phyloP scores from a whole-genome alignment of 208 protist species.

The Leishmania amazonensis region DNA sequence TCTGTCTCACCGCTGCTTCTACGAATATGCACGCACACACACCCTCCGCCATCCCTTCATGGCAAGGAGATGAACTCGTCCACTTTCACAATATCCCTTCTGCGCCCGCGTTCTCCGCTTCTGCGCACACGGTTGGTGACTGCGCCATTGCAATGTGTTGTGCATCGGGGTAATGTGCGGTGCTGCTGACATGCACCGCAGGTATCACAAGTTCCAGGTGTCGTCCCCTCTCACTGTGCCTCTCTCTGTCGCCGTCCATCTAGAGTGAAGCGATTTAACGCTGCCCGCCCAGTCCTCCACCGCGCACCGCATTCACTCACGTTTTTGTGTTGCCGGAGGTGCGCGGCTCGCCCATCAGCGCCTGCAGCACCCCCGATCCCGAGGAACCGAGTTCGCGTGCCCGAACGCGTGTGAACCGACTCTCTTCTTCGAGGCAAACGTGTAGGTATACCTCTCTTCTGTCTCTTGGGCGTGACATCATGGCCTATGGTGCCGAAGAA shows the following conservation, averaged over 20 bases:
- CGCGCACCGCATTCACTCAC: background rate
- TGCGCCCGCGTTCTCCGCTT: background rate
- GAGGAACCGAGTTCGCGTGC: background rate
- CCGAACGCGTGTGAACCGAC: background rate
- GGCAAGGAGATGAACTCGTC: background rate
- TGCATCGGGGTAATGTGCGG: background rate
- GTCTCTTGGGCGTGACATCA: background rate
- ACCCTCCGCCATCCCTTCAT: background rate
- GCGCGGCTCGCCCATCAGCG: background rate
- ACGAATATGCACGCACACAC: background rate
- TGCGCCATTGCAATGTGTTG: background rate
- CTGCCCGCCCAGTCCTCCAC: background rate
- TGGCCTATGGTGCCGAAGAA: background rate
- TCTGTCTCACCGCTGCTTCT: too few species aligned
- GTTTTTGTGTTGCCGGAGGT: background rate
- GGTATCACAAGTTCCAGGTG: background rate
- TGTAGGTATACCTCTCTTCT: background rate
- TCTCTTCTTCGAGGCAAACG: background rate
- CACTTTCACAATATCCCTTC: background rate
- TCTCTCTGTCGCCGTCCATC: too few species aligned
- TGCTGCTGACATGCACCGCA: background rate
- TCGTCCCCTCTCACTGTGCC: background rate
- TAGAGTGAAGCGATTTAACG: background rate
- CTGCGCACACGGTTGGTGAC: background rate
- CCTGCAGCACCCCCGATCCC: background rate